A percentile compares a stretch with the other conserved stretches of the same genome.
phyloP scores from a whole-genome alignment of 2,329 filamentous ascomycete genomes.

The Calonectria pseudoreteaudii region DNA sequence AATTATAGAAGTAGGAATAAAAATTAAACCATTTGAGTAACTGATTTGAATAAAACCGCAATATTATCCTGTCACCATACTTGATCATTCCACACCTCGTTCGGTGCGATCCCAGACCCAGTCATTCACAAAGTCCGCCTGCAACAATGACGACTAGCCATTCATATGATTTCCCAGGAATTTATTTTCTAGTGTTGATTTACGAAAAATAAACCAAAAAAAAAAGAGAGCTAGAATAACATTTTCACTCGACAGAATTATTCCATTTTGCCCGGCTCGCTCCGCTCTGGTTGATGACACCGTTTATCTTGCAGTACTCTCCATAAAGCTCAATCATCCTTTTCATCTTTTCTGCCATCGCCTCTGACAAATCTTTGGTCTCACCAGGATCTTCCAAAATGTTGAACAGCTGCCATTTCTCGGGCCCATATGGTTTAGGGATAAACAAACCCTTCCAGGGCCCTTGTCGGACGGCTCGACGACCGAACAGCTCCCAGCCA shows the following conservation, averaged over 20 bases:
- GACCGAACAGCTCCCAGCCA: background rate
- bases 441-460: slow-evolving; percentile 1
- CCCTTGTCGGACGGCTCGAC: background rate
- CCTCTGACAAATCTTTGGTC: background rate
- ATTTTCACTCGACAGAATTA: background rate
- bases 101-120: too few species aligned
- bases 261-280: background rate
- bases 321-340: background rate
- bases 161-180: too few species aligned
- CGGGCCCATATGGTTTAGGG: background rate
- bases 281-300: background rate
- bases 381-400: background rate
- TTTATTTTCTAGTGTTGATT: too few species aligned
- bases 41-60: too few species aligned
- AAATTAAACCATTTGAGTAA: too few species aligned
- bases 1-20: too few species aligned
- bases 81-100: too few species aligned
- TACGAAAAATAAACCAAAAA: too few species aligned
- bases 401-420: slow-evolving; percentile 1
- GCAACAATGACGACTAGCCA: too few species aligned
- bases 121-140: too few species aligned
- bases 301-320: background rate
- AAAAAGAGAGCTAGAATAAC: too few species aligned
- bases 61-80: too few species aligned
- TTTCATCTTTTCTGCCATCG: background rate